Evolutionary conservation across 768 basidiomycete species (phyloP).

Genomic region (Tricholoma saponaceum): DNA sequence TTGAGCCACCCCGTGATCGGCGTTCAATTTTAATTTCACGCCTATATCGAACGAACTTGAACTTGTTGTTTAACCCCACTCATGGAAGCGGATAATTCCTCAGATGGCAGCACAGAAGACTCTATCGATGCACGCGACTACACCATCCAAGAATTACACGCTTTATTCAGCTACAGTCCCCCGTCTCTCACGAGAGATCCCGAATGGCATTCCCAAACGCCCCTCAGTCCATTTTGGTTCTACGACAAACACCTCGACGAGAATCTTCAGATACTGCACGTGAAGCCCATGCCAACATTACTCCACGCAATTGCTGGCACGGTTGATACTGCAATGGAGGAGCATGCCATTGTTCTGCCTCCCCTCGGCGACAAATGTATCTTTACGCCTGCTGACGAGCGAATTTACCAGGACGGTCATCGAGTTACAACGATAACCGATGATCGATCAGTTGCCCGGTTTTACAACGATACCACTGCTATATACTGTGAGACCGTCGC

Average conservation of each 20-base stretch:
- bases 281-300: neutral
- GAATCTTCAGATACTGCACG: neutral
- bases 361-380: neutral
- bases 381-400: neutral
- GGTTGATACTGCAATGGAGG: neutral
- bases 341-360: neutral
- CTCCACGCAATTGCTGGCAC: neutral
- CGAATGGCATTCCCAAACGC: neutral
- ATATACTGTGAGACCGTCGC: neutral
- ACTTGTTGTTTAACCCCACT: too few relatives aligned
- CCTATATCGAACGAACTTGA: too few relatives aligned
- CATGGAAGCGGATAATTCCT: too few relatives aligned
- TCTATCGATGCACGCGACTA: neutral
- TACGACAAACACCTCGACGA: neutral
- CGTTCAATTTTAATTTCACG: too few relatives aligned
- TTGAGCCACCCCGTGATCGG: too few relatives aligned
- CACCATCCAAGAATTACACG: neutral
- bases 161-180: neutral
- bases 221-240: neutral
- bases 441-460: neutral
- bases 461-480: too few relatives aligned
- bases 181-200: neutral
- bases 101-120: neutral
- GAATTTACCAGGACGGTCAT: too few relatives aligned
- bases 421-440: neutral